A percentile compares a stretch with the other conserved stretches of the same genome.
These are phyloP conservation scores for Apiospora arundinis DNA, from an alignment of 2,329 filamentous ascomycete species.

Conservation along the genomic window DNA sequence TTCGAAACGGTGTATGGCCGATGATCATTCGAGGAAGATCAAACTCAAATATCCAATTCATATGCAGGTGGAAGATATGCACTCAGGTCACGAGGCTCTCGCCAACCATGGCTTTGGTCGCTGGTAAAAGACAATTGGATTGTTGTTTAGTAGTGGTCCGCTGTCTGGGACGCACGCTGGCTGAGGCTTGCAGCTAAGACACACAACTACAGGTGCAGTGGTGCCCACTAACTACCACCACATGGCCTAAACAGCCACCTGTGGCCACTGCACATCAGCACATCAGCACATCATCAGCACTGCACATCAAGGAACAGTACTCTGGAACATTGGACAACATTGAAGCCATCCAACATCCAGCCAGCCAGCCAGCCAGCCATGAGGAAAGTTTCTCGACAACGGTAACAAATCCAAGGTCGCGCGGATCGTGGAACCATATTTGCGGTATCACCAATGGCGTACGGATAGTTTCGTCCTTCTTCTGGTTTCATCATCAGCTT, in stretches of 20 bases:
- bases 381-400: neutral
- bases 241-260: conserved; percentile 4
- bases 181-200: conserved; percentile 3
- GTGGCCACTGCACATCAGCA: neutral
- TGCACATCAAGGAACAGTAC: neutral
- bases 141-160: neutral
- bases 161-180: neutral
- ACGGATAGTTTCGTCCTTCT: neutral
- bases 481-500: neutral
- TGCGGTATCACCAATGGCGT: neutral
- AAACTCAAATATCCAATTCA: neutral
- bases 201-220: neutral
- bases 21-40: neutral
- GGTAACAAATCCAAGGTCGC: neutral
- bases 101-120: neutral
- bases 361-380: neutral
- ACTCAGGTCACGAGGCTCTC: neutral
- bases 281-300: neutral
- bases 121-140: neutral
- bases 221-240: neutral
- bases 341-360: too few species aligned
- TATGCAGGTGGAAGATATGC: neutral
- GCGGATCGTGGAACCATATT: neutral
- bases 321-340: too few species aligned
- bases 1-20: neutral